Percentiles rank a stretch among this genome's conserved stretches.
Evolutionary conservation across 2,329 filamentous ascomycete genomes (phyloP).

Genomic region (Arachnomyces sp.): DNA sequence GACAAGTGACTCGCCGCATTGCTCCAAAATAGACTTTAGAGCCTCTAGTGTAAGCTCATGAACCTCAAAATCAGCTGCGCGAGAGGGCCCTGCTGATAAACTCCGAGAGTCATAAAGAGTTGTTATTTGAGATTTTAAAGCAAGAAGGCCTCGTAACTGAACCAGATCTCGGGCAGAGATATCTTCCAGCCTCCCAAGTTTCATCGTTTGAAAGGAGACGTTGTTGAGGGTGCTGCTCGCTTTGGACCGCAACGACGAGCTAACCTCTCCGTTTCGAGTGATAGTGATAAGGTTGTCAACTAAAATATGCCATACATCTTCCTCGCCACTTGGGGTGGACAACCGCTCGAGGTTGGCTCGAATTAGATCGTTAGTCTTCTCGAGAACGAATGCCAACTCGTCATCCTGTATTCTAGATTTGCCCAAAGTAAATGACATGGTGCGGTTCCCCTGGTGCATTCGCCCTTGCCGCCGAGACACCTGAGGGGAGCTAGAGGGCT

Average conservation of each 20-base stretch:
- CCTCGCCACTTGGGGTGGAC: slow-evolving; percentile 55
- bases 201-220: slow-evolving; percentile 37
- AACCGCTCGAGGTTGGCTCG: slow-evolving; percentile 69
- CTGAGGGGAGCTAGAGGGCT: slow-evolving; percentile 23
- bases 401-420: slow-evolving; percentile 37
- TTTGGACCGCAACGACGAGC: slow-evolving; percentile 32
- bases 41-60: slow-evolving; percentile 74
- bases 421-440: slow-evolving; percentile 33
- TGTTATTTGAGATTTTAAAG: slow-evolving; percentile 55
- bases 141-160: slow-evolving; percentile 64
- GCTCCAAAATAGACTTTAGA: slow-evolving; percentile 74
- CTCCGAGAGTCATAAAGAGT: slow-evolving; percentile 51
- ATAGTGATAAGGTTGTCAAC: slow-evolving; percentile 47
- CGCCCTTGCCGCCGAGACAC: slow-evolving; percentile 20
- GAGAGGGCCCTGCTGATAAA: slow-evolving; percentile 49
- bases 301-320: slow-evolving; percentile 70
- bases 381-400: slow-evolving; percentile 51
- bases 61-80: slow-evolving; percentile 65
- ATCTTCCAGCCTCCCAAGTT: slow-evolving; percentile 28
- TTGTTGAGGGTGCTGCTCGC: slow-evolving; percentile 57
- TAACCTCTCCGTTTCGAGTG: slow-evolving; percentile 30
- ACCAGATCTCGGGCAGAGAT: slow-evolving; percentile 51
- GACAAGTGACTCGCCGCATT: slow-evolving; percentile 74
- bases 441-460: slow-evolving; percentile 31
- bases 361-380: slow-evolving; percentile 66